phyloP scores from a whole-genome alignment of 106 monocot genomes.

The Allium cepa region DNA sequence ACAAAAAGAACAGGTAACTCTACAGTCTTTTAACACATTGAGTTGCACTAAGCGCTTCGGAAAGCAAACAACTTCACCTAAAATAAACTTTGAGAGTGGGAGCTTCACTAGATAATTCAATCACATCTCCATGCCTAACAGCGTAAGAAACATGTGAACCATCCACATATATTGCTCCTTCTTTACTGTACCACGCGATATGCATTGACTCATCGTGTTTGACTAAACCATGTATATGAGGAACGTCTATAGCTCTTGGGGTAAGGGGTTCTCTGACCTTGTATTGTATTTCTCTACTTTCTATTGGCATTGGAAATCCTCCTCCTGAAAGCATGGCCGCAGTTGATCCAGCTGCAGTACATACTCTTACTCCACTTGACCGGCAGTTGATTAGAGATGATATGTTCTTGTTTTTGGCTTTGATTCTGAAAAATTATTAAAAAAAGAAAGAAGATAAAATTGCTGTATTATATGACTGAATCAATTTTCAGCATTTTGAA shows the following conservation, averaged over 20 bases:
- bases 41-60: too few relatives aligned
- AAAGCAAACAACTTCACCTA: too few relatives aligned
- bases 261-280: conserved; percentile 91
- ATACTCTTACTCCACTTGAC: conserved; percentile 84
- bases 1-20: too few relatives aligned
- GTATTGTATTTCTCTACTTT: conserved; percentile 63
- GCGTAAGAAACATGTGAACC: conserved; percentile 68
- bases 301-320: conserved; percentile 67
- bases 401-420: conserved; percentile 4
- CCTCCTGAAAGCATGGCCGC: conserved; percentile 97
- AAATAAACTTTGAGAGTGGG: conserved; percentile 74
- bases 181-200: conserved; percentile 56
- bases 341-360: conserved; percentile 86
- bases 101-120: conserved; percentile 58
- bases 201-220: conserved; percentile 36
- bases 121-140: conserved; percentile 60
- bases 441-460: too few relatives aligned
- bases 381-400: conserved; percentile 51
- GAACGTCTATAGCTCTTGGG: conserved; percentile 18
- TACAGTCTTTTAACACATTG: too few relatives aligned
- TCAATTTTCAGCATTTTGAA: too few relatives aligned
- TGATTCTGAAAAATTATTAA: conserved; percentile 31
- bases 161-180: conserved; percentile 74
- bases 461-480: too few relatives aligned
- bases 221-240: conserved; percentile 63